Evolutionary conservation across 2,329 filamentous ascomycete species (phyloP).

Genomic region (Hymenoscyphus occultus): DNA sequence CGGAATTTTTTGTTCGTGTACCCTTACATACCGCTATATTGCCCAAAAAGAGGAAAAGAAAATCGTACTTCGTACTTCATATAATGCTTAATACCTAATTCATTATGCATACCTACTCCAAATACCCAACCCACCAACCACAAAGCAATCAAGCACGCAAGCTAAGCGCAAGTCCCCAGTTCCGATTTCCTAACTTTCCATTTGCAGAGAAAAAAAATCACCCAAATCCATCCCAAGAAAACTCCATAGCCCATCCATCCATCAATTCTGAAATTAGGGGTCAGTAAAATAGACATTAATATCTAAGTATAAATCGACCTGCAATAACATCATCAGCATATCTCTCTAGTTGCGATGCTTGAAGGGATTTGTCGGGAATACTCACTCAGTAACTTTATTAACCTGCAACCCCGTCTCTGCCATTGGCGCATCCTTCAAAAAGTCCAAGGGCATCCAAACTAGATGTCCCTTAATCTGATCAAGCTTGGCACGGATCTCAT

Average conservation of each 20-base stretch:
- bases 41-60: no score
- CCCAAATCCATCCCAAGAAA: neutral
- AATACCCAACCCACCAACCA: no score
- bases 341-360: neutral
- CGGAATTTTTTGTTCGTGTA: no score
- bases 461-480: conserved; percentile 82
- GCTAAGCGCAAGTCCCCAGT: no score
- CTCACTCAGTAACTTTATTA: conserved; percentile 1
- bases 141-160: no score
- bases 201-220: no score
- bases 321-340: neutral
- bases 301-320: conserved; percentile 6
- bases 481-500: conserved; percentile 72
- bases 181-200: no score
- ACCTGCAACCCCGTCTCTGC: conserved; percentile 63
- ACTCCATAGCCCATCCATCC: neutral
- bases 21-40: no score
- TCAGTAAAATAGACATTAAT: neutral
- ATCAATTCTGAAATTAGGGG: neutral
- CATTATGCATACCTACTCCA: no score
- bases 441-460: conserved; percentile 93
- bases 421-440: conserved; percentile 81
- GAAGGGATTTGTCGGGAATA: neutral
- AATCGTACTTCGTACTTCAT: no score
- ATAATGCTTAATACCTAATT: no score